A percentile compares a stretch with the other conserved stretches of the same genome.
These are phyloP conservation scores for Ophiostoma montium DNA, from an alignment of 2,329 filamentous ascomycete species.

Conservation along the genomic window DNA sequence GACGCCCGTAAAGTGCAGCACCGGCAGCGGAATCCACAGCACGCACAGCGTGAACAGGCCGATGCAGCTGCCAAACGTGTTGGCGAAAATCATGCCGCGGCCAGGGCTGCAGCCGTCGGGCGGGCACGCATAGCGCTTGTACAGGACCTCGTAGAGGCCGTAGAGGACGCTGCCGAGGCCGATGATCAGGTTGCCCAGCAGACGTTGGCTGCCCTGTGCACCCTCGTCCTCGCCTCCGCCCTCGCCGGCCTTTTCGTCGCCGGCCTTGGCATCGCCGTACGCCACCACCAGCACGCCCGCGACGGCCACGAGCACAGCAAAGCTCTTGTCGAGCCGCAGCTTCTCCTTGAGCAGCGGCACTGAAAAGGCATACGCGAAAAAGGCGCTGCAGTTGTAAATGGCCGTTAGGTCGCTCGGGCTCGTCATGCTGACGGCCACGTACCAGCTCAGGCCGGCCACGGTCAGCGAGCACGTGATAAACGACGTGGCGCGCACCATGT, in stretches of 20 bases:
- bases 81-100: slow-evolving; percentile 94
- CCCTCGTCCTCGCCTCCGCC: slow-evolving; percentile 6
- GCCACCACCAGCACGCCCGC: slow-evolving; percentile 86
- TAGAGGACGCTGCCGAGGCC: slow-evolving; percentile 84
- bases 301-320: slow-evolving; percentile 79
- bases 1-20: slow-evolving; percentile 64
- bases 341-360: slow-evolving; percentile 81
- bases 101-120: slow-evolving; percentile 72
- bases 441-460: slow-evolving; percentile 86
- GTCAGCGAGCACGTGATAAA: slow-evolving; percentile 78
- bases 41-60: slow-evolving; percentile 74
- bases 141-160: slow-evolving; percentile 92
- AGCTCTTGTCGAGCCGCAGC: slow-evolving; percentile 67
- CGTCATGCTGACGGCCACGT: slow-evolving; percentile 84
- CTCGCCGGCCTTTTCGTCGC: slow-evolving; percentile 2
- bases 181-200: slow-evolving; percentile 83
- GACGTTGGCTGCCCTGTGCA: slow-evolving; percentile 38
- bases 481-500: slow-evolving; percentile 66
- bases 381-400: slow-evolving; percentile 98
- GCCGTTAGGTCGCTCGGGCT: slow-evolving; percentile 88
- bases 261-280: slow-evolving; percentile 59
- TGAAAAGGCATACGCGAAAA: slow-evolving; percentile 96
- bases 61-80: slow-evolving; percentile 78
- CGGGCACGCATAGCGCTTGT: slow-evolving; percentile 86
- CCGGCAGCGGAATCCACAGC: slow-evolving; percentile 80